Percentiles rank a stretch among this genome's conserved stretches.
phyloP scores from a whole-genome alignment of 1,139 yeast genomes.

The Zygosaccharomyces pseudobailii region DNA sequence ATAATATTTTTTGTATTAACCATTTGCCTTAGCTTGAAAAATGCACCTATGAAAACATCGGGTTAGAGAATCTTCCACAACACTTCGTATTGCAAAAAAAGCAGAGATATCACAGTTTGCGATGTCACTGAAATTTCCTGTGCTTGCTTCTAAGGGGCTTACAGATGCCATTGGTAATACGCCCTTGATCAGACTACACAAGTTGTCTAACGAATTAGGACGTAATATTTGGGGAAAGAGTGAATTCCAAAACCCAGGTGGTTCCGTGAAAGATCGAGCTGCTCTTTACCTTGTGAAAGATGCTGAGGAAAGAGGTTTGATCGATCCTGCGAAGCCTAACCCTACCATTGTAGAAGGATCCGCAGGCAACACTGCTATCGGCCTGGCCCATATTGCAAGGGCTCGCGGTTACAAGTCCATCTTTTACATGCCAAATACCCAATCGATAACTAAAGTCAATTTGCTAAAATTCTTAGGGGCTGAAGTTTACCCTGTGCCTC shows the following conservation, averaged over 20 bases:
- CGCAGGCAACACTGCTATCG: slow-evolving; percentile 85
- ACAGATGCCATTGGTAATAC: slow-evolving; percentile 84
- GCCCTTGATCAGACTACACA: slow-evolving; percentile 65
- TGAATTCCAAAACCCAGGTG: slow-evolving; percentile 93
- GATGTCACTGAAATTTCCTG: slow-evolving; percentile 37
- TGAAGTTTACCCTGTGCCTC: slow-evolving; percentile 87
- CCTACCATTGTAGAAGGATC: slow-evolving; percentile 62
- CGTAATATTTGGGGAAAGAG: slow-evolving; percentile 84
- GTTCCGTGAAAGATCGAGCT: slow-evolving; percentile 88
- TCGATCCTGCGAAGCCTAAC: slow-evolving; percentile 38
- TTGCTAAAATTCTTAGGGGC: slow-evolving; percentile 73
- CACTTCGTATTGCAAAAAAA: neutral
- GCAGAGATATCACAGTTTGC: neutral
- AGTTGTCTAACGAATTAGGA: slow-evolving; percentile 56
- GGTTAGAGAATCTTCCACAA: neutral
- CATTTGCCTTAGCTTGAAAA: neutral
- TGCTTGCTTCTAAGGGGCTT: slow-evolving; percentile 58
- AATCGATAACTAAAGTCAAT: slow-evolving; percentile 71
- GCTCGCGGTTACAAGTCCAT: slow-evolving; percentile 79
- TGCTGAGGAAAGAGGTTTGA: slow-evolving; percentile 68
- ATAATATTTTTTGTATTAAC: neutral
- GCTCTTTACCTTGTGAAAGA: slow-evolving; percentile 73
- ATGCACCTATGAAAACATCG: neutral
- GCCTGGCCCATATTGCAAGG: slow-evolving; percentile 82
- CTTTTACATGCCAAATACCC: slow-evolving; percentile 87